Evolutionary conservation across 1,284 basidiomycete species (phyloP).

Genomic region (Marasmius oreades): DNA sequence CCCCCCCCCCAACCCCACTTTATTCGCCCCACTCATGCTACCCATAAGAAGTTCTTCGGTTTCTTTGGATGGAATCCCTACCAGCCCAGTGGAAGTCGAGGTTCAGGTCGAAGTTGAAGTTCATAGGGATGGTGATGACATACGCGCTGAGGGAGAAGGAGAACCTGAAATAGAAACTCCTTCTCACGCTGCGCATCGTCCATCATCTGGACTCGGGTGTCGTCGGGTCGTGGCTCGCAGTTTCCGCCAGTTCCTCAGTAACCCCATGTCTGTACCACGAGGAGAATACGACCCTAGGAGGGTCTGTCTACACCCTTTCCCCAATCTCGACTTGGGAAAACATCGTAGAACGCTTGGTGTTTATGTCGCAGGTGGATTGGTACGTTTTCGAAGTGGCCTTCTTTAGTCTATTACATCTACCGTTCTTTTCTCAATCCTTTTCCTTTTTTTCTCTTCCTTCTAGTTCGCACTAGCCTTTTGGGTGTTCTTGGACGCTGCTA

Average conservation of each 20-base stretch:
- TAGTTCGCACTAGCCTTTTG: slow-evolving; percentile 94
- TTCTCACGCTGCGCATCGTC: slow-evolving; percentile 3
- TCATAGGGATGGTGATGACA: slow-evolving; percentile 9
- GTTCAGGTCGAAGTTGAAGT: slow-evolving; percentile 10
- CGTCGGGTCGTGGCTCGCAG: neutral
- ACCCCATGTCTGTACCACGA: slow-evolving; percentile 11
- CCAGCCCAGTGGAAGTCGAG: slow-evolving; percentile 5
- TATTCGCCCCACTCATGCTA: neutral
- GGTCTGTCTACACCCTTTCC: slow-evolving; percentile 14
- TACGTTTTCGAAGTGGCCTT: too few relatives aligned
- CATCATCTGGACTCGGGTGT: neutral
- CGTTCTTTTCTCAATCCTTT: neutral
- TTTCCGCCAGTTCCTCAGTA: neutral
- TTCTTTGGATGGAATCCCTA: neutral
- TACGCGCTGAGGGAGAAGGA: too few relatives aligned
- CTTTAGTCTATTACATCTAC: too few relatives aligned
- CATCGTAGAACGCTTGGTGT: slow-evolving; percentile 83
- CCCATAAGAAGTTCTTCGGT: neutral
- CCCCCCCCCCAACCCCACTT: too few relatives aligned
- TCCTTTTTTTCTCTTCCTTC: neutral
- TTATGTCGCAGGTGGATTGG: slow-evolving; percentile 88
- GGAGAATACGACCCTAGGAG: slow-evolving; percentile 13
- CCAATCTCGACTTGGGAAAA: slow-evolving; percentile 26
- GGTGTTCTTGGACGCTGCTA: slow-evolving; percentile 93
- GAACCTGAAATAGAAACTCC: neutral